Conservation (phyloP, 371 early-diverging fungal species). For the Apophysomyces variabilis region DNA sequence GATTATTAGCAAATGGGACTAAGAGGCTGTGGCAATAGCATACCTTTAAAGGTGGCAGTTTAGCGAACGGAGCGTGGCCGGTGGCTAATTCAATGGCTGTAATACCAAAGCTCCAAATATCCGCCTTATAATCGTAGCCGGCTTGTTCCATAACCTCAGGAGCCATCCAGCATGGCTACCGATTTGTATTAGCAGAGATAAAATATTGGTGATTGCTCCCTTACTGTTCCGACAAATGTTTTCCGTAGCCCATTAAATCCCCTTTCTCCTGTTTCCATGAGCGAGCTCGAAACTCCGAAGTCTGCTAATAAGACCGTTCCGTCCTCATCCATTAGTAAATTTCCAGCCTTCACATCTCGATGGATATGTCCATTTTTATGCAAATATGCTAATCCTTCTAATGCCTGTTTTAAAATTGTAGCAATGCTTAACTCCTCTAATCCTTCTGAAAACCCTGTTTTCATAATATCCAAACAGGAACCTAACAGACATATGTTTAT, state of each 20-base stretch:
- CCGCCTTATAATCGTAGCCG: constrained; percentile 83
- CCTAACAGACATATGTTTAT: constrained; percentile 29
- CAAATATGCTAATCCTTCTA: constrained; percentile 86
- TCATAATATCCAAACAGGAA: constrained; percentile 89
- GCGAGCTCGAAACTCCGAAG: constrained; percentile 85
- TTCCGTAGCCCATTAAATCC: constrained; percentile 61
- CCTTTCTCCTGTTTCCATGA: constrained; percentile 79
- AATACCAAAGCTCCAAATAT: constrained; percentile 90
- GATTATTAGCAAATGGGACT: background rate
- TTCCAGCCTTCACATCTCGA: constrained; percentile 91
- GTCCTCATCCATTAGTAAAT: constrained; percentile 82
- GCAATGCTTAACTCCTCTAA: constrained; percentile 83
- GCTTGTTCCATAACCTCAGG: constrained; percentile 70
- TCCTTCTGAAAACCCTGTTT: constrained; percentile 77
- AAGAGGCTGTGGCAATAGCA: background rate
- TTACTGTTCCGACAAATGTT: constrained; percentile 69
- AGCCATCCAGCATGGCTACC: constrained; percentile 83
- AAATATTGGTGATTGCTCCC: background rate
- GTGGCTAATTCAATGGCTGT: constrained; percentile 83
- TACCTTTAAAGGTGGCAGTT: constrained; percentile 80
- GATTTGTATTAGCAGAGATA: background rate
- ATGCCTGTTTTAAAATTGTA: constrained; percentile 82
- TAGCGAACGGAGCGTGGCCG: constrained; percentile 88
- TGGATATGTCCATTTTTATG: constrained; percentile 90
- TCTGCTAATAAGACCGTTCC: constrained; percentile 87